Percentiles rank a stretch among this genome's conserved stretches.
Conservation (phyloP, 768 basidiomycete species). For the Serpula lacrymans region DNA sequence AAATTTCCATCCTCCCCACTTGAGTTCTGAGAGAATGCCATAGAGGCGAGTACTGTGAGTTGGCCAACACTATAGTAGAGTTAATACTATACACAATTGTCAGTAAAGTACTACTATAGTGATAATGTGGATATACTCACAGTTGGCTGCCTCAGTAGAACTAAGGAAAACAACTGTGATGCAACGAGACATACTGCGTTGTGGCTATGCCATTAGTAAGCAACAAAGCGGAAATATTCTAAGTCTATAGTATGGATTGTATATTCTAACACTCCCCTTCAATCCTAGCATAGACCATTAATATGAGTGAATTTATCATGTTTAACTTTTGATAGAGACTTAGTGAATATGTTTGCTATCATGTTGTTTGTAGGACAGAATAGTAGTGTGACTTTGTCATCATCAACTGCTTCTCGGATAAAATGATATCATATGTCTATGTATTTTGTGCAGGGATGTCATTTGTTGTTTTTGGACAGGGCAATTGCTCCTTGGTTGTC, state of each 20-base stretch:
- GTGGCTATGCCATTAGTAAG: too few relatives aligned
- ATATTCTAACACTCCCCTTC: too few relatives aligned
- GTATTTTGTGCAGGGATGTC: slow-evolving; percentile 23
- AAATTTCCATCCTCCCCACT: slow-evolving; percentile 70
- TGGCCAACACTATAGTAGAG: too few relatives aligned
- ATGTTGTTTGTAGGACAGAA: slow-evolving; percentile 20
- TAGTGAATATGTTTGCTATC: slow-evolving; percentile 18
- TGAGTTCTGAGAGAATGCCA: slow-evolving; percentile 52
- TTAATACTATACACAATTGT: too few relatives aligned
- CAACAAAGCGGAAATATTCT: too few relatives aligned
- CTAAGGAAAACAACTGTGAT: too few relatives aligned
- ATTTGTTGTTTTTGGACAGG: slow-evolving; percentile 3
- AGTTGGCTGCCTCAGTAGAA: too few relatives aligned
- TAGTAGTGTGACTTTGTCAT: slow-evolving; percentile 8
- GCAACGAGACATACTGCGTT: too few relatives aligned
- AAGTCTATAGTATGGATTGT: too few relatives aligned
- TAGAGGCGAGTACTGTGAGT: slow-evolving; percentile 51
- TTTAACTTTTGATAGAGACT: slow-evolving; percentile 9
- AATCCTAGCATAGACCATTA: too few relatives aligned
- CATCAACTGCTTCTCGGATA: slow-evolving; percentile 5
- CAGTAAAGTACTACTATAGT: too few relatives aligned
- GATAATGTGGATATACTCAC: too few relatives aligned
- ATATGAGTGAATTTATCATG: slow-evolving; percentile 16
- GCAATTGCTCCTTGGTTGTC: slow-evolving; percentile 18
- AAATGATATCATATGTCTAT: slow-evolving; percentile 24